phyloP scores from a whole-genome alignment of 208 protist genomes.

The Crithidia bombi region DNA sequence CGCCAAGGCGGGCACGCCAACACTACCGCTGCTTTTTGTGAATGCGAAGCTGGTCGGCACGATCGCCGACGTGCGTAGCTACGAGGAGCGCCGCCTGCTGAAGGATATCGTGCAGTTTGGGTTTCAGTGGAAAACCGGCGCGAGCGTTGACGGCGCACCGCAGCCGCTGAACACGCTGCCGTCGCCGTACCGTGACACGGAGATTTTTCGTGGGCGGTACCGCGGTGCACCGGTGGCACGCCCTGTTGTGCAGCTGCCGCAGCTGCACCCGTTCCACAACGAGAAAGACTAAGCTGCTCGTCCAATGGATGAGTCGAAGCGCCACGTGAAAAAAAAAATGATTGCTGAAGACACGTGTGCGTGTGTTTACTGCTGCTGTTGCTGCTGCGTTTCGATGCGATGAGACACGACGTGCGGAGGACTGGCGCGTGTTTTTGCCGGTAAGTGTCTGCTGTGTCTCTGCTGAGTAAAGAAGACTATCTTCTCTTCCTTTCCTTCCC shows the following conservation, averaged over 20 bases:
- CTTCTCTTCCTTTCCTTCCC: no score
- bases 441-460: no score
- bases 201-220: conserved; percentile 84
- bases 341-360: neutral
- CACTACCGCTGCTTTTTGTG: conserved; percentile 86
- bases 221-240: conserved; percentile 71
- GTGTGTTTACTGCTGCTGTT: neutral
- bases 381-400: no score
- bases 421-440: no score
- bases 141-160: conserved; percentile 28
- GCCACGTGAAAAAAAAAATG: no score
- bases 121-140: conserved; percentile 85
- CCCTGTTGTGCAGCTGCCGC: conserved; percentile 74
- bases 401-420: no score
- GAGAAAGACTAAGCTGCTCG: conserved; percentile 26
- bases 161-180: conserved; percentile 69
- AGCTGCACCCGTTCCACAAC: conserved; percentile 62
- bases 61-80: conserved; percentile 59
- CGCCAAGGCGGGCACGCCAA: conserved; percentile 40
- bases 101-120: conserved; percentile 92
- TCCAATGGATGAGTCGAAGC: no score
- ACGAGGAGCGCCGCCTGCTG: conserved; percentile 71
- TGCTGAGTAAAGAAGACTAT: no score
- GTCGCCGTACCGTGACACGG: conserved; percentile 70
- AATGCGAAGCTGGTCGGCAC: conserved; percentile 84